Evolutionary conservation across 2,329 filamentous ascomycete genomes (phyloP).

Genomic region (Neonectria magnoliae): DNA sequence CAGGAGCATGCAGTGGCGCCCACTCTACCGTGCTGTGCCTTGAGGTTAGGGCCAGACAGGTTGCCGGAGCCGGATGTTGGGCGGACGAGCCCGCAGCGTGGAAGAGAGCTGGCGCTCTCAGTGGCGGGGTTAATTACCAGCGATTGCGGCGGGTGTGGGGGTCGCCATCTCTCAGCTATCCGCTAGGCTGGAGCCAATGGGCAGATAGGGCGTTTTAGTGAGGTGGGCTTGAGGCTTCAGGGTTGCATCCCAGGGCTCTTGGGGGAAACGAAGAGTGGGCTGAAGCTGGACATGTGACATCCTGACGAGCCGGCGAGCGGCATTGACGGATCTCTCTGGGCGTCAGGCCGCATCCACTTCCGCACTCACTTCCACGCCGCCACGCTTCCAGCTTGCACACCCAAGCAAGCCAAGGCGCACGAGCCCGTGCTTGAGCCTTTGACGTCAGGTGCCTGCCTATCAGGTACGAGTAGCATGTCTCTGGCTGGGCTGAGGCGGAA

Average conservation of each 20-base stretch:
- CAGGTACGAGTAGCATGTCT: slow-evolving; percentile 37
- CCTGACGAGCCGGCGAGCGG: not conserved
- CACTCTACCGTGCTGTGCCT: not conserved
- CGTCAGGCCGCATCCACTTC: not conserved
- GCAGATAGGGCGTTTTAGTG: not conserved
- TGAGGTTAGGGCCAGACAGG: not conserved
- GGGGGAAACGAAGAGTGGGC: not conserved
- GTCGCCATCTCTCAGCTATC: not conserved
- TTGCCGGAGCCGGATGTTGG: not conserved
- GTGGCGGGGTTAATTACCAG: not conserved
- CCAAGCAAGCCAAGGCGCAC: slow-evolving; percentile 4
- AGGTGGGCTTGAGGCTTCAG: not conserved
- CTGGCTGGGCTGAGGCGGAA: slow-evolving; percentile 28
- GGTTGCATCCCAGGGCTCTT: not conserved
- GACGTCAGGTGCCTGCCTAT: slow-evolving; percentile 43
- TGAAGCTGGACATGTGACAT: not conserved
- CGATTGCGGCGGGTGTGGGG: not conserved
- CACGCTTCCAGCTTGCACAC: not conserved
- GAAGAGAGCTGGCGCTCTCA: not conserved
- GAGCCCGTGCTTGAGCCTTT: slow-evolving; percentile 28
- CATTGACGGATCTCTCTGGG: not conserved
- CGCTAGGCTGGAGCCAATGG: not conserved
- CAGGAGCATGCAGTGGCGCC: not conserved
- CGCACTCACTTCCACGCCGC: not conserved
- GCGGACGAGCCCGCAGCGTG: not conserved